Conservation (phyloP, 1,284 basidiomycete genomes). For the Trichosporon inkin region DNA sequence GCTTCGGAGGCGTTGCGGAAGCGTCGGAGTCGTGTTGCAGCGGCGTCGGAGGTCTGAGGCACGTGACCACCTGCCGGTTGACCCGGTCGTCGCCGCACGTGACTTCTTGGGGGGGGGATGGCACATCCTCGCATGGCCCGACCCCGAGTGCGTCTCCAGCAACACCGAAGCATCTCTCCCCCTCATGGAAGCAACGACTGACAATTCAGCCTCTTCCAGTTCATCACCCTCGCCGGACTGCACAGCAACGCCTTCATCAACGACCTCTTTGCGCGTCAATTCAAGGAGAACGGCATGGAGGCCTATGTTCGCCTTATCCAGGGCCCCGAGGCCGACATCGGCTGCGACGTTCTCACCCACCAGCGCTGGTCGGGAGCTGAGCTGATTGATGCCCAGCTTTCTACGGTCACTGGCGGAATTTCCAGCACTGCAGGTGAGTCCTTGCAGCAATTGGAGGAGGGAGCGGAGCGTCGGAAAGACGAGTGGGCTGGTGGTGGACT, state of each 20-base stretch:
- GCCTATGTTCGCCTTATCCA: constrained; percentile 59
- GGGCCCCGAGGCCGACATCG: constrained; percentile 81
- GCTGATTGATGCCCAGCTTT: constrained; percentile 70
- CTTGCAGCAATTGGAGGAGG: too few species aligned
- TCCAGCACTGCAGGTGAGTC: constrained; percentile 59
- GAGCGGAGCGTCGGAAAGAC: too few species aligned
- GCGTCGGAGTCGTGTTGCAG: too few species aligned
- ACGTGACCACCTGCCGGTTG: too few species aligned
- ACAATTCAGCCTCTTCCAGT: constrained; percentile 66
- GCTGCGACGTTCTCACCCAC: constrained; percentile 76
- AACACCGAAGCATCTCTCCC: too few species aligned
- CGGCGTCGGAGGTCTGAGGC: too few species aligned
- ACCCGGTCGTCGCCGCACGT: too few species aligned
- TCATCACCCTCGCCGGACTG: constrained; percentile 94
- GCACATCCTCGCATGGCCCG: too few species aligned
- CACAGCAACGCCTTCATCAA: constrained; percentile 97
- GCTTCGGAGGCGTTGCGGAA: too few species aligned
- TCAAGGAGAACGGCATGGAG: constrained; percentile 72
- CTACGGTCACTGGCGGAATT: constrained; percentile 90
- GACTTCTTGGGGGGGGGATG: too few species aligned
- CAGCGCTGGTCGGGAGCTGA: constrained; percentile 64
- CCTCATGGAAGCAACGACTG: not conserved
- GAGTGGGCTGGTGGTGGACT: too few species aligned
- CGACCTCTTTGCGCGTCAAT: constrained; percentile 85
- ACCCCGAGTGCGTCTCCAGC: too few species aligned